Conservation (phyloP, 1,284 basidiomycete genomes). For the Microbotryomycetes sp. region DNA sequence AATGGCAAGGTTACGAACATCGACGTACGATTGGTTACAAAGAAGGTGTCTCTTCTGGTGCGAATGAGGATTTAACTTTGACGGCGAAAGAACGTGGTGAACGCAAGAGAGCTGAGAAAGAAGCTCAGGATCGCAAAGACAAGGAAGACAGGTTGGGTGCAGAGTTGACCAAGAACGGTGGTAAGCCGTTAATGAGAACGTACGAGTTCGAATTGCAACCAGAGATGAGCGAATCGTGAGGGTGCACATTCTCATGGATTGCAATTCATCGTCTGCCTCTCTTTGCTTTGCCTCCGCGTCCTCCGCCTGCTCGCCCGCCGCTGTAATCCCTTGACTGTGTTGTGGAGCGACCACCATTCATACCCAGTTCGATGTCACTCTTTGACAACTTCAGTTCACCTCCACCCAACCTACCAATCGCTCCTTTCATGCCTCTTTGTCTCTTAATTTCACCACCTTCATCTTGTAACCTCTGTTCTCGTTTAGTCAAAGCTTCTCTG, state of each 20-base stretch:
- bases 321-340: background rate
- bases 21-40: conserved; percentile 76
- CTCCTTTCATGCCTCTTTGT: conserved; percentile 22
- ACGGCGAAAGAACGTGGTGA: conserved; percentile 18
- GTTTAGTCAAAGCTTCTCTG: conserved; percentile 21
- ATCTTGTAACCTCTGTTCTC: conserved; percentile 28
- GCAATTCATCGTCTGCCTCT: background rate
- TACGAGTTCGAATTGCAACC: conserved; percentile 29
- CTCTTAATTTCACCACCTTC: conserved; percentile 21
- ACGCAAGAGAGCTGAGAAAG: conserved; percentile 4
- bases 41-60: conserved; percentile 31
- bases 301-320: background rate
- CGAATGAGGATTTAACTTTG: conserved; percentile 22
- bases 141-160: background rate
- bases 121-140: background rate
- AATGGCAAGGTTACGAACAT: conserved; percentile 82
- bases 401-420: conserved; percentile 22
- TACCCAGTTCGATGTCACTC: conserved; percentile 14
- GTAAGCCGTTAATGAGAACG: conserved; percentile 18
- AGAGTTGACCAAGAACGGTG: background rate
- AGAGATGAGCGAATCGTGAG: background rate
- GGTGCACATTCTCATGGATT: background rate
- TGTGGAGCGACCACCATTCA: background rate
- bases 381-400: conserved; percentile 24
- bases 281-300: background rate